Base-by-base conservation (phyloP, 1,284 basidiomycete species). In the Trichosporon inkin region DNA sequence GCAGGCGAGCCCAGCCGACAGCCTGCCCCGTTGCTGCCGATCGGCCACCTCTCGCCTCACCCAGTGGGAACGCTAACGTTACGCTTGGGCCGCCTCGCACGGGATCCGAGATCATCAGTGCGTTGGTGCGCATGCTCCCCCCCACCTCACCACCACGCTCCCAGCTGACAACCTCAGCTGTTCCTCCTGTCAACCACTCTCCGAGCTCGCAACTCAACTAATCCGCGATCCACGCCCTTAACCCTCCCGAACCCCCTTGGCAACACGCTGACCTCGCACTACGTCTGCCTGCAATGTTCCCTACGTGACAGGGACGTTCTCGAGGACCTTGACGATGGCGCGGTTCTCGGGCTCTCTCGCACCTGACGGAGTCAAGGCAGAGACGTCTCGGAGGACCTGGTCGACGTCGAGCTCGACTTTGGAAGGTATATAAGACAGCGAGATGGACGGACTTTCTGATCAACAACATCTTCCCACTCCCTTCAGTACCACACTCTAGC, bases 381-480 rank as follows among this genome's bases (percentile, higher is more conserved):
- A 14, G 36, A 38, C 36, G 36, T 38, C 36, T 38, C 36, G 36
- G 36, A 38, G 13, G 36, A n/a, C 11, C 4, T 38, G 6, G 6
- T 8, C 36, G 14, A 14, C 11, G 41, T 22, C 13, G 10, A n/a
- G 3, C 17, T 13, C 10, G 24, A 49, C 24, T 7, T 10, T 49
- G 24, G 28, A 49, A 49, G 44, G 13, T 49, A 49, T 49, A 49
- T 49, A 49, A 49, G 44, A 32, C 16, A 14, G 44, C 16, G 24
- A n/a, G 22, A 20, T 10, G 7, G 22, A 49, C 14, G 22, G 8
- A 7, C 8, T 1, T 47, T 19, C 22, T 24, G 41, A 14, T 1
- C 13, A 47, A 6, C 44, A 47, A 32, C 44, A 47, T 16, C 44
- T 28, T 47, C 24, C 24, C 14, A 28, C 24, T 16, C 22, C 44